These are phyloP conservation scores for Medicago arabica DNA, from an alignment of 306 rosid genomes.

Conservation along the genomic window DNA sequence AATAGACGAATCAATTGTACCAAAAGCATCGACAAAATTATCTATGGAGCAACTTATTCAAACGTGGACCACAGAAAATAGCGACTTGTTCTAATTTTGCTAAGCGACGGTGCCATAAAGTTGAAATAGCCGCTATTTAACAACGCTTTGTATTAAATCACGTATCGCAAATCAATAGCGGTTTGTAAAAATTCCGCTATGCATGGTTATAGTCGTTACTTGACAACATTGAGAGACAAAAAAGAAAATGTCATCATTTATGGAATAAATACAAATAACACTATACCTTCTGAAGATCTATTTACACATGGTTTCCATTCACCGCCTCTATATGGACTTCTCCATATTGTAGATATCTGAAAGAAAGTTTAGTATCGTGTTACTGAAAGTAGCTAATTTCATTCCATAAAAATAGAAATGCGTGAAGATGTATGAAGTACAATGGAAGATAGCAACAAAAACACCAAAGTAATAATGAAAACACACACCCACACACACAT, in stretches of 20 bases:
- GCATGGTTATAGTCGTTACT: background rate
- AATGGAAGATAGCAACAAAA: conserved; percentile 24
- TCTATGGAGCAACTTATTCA: no score
- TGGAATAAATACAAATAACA: conserved; percentile 6
- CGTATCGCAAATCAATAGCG: background rate
- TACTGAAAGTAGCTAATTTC: conserved; percentile 36
- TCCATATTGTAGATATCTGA: conserved; percentile 95
- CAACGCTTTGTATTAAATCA: background rate
- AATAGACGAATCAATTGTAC: conserved; percentile 8
- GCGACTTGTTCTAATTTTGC: no score
- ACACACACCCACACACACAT: background rate
- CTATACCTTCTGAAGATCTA: conserved; percentile 71
- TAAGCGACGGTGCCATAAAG: background rate
- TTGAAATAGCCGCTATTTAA: background rate
- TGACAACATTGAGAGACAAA: background rate
- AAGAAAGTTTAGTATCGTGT: conserved; percentile 43
- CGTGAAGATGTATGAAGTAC: conserved; percentile 27
- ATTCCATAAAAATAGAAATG: background rate
- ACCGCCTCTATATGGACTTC: conserved; percentile 69
- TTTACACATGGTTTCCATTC: conserved; percentile 82
- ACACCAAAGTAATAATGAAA: conserved; percentile 31
- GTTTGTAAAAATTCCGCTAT: background rate
- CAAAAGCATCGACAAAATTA: conserved; percentile 22
- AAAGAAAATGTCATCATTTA: conserved; percentile 23
- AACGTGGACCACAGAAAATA: no score